These are phyloP conservation scores for Populus ilicifolia DNA, from an alignment of 345 rosid genomes.

Conservation along the genomic window DNA sequence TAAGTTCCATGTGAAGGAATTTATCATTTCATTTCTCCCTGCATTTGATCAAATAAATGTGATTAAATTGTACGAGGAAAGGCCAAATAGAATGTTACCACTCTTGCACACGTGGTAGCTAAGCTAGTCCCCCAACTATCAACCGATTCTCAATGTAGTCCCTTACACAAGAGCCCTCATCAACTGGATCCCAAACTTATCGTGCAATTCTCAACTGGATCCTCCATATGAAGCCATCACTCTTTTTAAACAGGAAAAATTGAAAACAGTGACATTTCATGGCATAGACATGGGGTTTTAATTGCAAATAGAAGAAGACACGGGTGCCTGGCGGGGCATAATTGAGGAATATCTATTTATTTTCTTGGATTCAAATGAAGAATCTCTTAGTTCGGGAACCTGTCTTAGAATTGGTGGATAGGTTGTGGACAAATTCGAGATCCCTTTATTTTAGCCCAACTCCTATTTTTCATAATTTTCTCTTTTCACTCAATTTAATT, in stretches of 20 bases:
- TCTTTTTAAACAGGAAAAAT: no score
- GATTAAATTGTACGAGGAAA: no score
- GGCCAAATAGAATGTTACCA: no score
- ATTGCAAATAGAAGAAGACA: not conserved
- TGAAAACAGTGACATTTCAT: not conserved
- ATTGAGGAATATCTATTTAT: not conserved
- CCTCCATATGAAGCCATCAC: not conserved
- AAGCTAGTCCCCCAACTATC: not conserved
- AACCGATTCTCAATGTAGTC: not conserved
- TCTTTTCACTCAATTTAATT: no score
- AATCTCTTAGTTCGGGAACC: not conserved
- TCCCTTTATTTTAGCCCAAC: not conserved
- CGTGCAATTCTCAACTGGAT: not conserved
- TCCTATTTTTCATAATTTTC: no score
- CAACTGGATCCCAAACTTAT: not conserved
- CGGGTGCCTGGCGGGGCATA: not conserved
- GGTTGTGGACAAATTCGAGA: not conserved
- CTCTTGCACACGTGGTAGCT: no score
- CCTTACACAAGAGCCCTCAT: not conserved
- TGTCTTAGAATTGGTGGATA: not conserved
- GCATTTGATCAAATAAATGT: no score
- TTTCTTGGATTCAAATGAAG: not conserved
- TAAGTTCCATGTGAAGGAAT: no score
- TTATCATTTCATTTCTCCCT: no score
- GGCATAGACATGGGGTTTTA: not conserved